Percentiles rank a stretch among this genome's conserved stretches.
Evolutionary conservation across 2,329 filamentous ascomycete genomes (phyloP).

Genomic region (Talaromyces sp.): DNA sequence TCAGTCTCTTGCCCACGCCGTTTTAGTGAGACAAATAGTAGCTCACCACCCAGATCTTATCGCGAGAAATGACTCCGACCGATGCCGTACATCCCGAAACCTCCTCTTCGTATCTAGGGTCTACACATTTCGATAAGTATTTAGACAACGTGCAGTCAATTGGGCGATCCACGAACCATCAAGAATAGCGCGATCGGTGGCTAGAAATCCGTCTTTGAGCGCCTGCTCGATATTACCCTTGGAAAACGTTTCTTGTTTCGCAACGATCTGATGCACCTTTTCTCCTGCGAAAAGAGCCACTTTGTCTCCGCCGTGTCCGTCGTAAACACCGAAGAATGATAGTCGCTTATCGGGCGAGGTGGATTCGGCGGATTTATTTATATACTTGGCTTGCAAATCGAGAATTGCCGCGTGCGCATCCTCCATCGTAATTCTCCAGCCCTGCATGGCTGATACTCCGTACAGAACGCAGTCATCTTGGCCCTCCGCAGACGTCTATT

Average conservation of each 20-base stretch:
- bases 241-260: constrained; percentile 93
- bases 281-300: constrained; percentile 91
- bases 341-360: constrained; percentile 69
- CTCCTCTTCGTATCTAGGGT: constrained; percentile 95
- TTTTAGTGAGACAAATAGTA: not conserved
- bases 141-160: not conserved
- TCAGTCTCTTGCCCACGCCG: not conserved
- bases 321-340: constrained; percentile 96
- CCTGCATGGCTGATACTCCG: constrained; percentile 98
- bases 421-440: constrained; percentile 99
- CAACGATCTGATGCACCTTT: constrained; percentile 88
- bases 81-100: constrained; percentile 97
- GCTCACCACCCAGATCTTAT: constrained; percentile 94
- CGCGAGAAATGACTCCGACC: constrained; percentile 80
- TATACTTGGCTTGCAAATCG: constrained; percentile 69
- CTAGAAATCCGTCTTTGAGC: constrained; percentile 94
- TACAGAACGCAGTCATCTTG: constrained; percentile 91
- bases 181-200: constrained; percentile 91
- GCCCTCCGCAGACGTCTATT: constrained; percentile 81
- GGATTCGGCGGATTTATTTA: constrained; percentile 54
- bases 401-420: constrained; percentile 89
- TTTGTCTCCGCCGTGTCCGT: constrained; percentile 95
- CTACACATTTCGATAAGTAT: constrained; percentile 51
- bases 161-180: constrained; percentile 65
- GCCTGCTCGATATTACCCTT: constrained; percentile 90